Percentiles rank a stretch among this genome's conserved stretches.
Evolutionary conservation across 1,284 basidiomycete genomes (phyloP).

Genomic region (Pyrrhoderma noxium): DNA sequence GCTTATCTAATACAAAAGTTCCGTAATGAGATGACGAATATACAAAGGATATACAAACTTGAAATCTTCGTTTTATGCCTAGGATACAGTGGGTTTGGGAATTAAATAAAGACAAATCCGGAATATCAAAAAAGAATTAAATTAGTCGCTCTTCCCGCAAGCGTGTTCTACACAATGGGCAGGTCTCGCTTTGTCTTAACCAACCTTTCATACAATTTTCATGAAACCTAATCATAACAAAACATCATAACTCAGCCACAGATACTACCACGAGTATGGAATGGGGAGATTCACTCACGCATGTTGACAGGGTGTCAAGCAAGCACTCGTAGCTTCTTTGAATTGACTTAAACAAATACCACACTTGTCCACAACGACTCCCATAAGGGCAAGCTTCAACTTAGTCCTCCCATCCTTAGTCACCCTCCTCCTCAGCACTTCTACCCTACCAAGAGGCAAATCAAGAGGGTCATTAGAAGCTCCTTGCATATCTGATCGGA

Average conservation of each 20-base stretch:
- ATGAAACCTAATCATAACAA: conserved; percentile 18
- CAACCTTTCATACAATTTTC: conserved; percentile 13
- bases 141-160: not conserved
- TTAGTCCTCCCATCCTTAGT: conserved; percentile 70
- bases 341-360: conserved; percentile 77
- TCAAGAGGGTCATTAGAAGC: not conserved
- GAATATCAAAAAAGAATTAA: too few relatives aligned
- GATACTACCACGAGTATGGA: not conserved
- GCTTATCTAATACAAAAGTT: too few relatives aligned
- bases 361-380: conserved; percentile 69
- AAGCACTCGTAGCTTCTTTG: conserved; percentile 49
- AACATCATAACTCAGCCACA: not conserved
- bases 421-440: conserved; percentile 57
- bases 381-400: conserved; percentile 68
- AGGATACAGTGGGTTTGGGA: too few relatives aligned
- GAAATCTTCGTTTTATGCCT: too few relatives aligned
- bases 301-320: conserved; percentile 66
- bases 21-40: too few relatives aligned
- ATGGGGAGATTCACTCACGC: conserved; percentile 34
- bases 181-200: conserved; percentile 13
- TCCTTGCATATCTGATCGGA: not conserved
- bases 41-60: too few relatives aligned
- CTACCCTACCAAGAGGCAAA: conserved; percentile 43
- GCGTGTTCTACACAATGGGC: conserved; percentile 16
- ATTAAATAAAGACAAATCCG: too few relatives aligned